Evolutionary conservation across 1,284 basidiomycete species (phyloP), one percentile per base, ranked within the genome.

Genomic region (Moesziomyces antarcticus): DNA sequence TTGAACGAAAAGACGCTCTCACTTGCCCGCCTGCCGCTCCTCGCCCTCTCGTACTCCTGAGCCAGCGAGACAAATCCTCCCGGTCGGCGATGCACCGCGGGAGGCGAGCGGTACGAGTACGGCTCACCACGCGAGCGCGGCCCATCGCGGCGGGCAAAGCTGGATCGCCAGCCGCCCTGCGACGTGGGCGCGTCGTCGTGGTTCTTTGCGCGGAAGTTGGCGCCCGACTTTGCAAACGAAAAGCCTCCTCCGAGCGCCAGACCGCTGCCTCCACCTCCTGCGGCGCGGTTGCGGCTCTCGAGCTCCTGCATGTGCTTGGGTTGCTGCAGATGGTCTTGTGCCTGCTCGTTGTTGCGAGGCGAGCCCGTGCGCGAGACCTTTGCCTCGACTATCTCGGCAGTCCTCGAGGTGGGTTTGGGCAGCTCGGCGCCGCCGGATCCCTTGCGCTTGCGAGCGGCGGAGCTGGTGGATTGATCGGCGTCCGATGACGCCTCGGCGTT

Each of bases 21-120:
- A 45, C 60, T 60, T 16, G 53, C 30, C 3, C 71, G 40, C n/a
- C 70, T 43, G 8, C 40, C 35, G 42, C 57, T 61, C n/a, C 65
- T 30, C 0, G 71, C 62, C 5, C 43, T 30, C 27, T 73, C 71
- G 43, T 73, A 73, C 50, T 69, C 71, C 20, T 69, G 65, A 10
- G 71, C 71, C 27, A 73, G 52, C 54, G 71, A 73, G 3, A 57
- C 71, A 44, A 73, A 73, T 10, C 71, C 71, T 6, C 71, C 71
- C 1, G 71, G 71, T 13, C 71, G 50, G 3, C 71, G 65, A 1
- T 73, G 71, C 10, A 73, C 71, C 13, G 61, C 45, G 6, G 71
- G 71, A 8, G 65, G 65, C 30, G 61, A 56, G 46, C 60, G 63
- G 21, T 50, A 59, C 18, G 58, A 58, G 53, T 53, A 42, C 1